Base-by-base conservation (phyloP, 78 protist genomes). In the Speleostelium caveatum region DNA sequence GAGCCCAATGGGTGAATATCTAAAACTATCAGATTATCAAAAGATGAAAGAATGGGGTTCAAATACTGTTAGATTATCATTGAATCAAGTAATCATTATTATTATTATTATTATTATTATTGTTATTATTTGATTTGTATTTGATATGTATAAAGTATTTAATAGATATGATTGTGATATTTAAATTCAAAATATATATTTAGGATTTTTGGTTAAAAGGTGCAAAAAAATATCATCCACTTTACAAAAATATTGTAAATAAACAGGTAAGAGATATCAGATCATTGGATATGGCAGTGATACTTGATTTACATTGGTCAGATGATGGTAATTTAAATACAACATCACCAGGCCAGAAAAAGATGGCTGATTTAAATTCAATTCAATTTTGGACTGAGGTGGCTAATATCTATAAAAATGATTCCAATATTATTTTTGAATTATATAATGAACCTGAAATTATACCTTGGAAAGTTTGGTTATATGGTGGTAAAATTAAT, bases 1-100 rank as follows among this genome's bases (percentile, higher is more conserved):
- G 80, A 16, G 5, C n/a, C 56, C 68, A 32, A 17, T 1, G 1
- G 80, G 80, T 17, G 69, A 73, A n/a, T 22, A 58, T 7, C 17
- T 73, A 3, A 16, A 36, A 19, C 2, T 58, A 3, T 17, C 55
- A 10, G 80, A 73, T 30, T 73, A 58, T 58, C 10, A 73, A 38
- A 30, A 42, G 4, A 73, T 73, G 80, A 73, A 73, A 58, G 67
- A 58, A 19, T 73, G 80, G 80, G 80, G 80, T 58, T 21, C 69
- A 6, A 73, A 73, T 38, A 30, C 24, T 22, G 53, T 73, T n/a
- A 55, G 80, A 58, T 22, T 73, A 36, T 73, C 80, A 1, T 36
- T 73, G 14, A 58, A 55, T 36, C 80, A 73, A 58, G n/a, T n/a
- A n/a, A n/a, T n/a, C n/a, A n/a, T n/a, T n/a, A n/a, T n/a, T n/a